Percentiles rank a stretch among this genome's conserved stretches.
phyloP scores from a whole-genome alignment of 2,329 filamentous ascomycete genomes.

The Colletotrichum sp. region DNA sequence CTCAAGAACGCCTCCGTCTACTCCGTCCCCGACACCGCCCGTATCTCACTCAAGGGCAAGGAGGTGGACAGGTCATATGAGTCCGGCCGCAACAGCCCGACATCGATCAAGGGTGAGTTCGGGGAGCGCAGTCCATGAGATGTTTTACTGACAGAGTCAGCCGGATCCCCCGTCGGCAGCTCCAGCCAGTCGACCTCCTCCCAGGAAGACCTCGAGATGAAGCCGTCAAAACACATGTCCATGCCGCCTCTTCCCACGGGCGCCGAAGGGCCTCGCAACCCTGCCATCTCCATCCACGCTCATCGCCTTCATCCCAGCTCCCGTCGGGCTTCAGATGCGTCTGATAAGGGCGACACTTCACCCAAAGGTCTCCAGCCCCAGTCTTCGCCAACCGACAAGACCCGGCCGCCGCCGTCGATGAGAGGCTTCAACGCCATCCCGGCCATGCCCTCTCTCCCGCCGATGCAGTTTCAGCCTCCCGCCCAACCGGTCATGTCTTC shows the following conservation, averaged over 20 bases:
- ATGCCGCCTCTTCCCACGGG: neutral
- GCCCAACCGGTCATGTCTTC: neutral
- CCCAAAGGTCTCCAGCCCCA: neutral
- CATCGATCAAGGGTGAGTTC: slow-evolving; percentile 40
- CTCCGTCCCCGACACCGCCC: slow-evolving; percentile 27
- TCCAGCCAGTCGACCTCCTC: slow-evolving; percentile 42
- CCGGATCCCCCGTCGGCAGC: slow-evolving; percentile 37
- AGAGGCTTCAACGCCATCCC: slow-evolving; percentile 32
- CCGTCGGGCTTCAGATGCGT: slow-evolving; percentile 34
- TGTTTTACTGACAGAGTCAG: neutral
- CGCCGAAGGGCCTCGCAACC: neutral
- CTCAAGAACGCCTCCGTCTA: slow-evolving; percentile 33
- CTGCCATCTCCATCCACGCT: neutral
- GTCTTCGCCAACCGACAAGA: neutral
- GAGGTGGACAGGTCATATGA: slow-evolving; percentile 40
- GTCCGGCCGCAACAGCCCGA: slow-evolving; percentile 37
- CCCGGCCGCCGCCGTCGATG: slow-evolving; percentile 32
- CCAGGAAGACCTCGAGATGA: slow-evolving; percentile 45
- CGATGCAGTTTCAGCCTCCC: slow-evolving; percentile 3
- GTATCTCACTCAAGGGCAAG: slow-evolving; percentile 45
- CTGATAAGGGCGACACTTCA: slow-evolving; percentile 20
- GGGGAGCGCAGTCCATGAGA: neutral
- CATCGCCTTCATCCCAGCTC: slow-evolving; percentile 31
- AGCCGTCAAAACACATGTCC: slow-evolving; percentile 24
- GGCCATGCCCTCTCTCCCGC: neutral